Percentiles rank a stretch among this genome's conserved stretches.
phyloP scores from a whole-genome alignment of 2,329 filamentous ascomycete species.

The Fusarium sp. region DNA sequence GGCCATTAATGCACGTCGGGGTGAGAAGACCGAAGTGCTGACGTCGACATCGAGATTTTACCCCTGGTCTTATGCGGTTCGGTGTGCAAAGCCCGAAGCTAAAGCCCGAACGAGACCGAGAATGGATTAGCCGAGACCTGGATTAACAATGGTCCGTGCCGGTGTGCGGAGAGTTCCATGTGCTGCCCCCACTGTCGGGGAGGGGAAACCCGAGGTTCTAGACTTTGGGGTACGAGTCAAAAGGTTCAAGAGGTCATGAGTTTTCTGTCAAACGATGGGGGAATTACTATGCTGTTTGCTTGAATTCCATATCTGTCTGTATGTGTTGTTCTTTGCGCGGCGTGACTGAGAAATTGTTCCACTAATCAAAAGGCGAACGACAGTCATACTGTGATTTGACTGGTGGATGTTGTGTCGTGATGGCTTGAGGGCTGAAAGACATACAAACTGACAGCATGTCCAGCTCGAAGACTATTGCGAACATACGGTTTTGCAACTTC shows the following conservation, averaged over 20 bases:
- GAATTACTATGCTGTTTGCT: slow-evolving; percentile 12
- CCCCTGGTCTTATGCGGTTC: slow-evolving; percentile 22
- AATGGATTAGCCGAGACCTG: neutral
- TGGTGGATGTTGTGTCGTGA: neutral
- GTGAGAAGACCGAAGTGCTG: neutral
- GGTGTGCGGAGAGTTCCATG: slow-evolving; percentile 2
- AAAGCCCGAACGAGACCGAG: neutral
- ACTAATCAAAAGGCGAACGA: slow-evolving; percentile 4
- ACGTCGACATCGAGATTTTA: slow-evolving; percentile 8
- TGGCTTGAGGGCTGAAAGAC: neutral
- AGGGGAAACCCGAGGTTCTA: slow-evolving; percentile 19
- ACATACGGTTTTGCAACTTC: no score
- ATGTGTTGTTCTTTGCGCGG: neutral
- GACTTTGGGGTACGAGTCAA: slow-evolving; percentile 23
- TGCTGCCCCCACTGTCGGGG: slow-evolving; percentile 16
- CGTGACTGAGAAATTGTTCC: slow-evolving; percentile 2
- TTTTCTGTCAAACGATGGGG: slow-evolving; percentile 13
- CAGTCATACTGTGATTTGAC: neutral
- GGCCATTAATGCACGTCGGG: slow-evolving; percentile 15
- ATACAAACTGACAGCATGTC: neutral
- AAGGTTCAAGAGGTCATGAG: slow-evolving; percentile 16
- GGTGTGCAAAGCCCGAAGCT: neutral
- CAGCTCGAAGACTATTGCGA: neutral
- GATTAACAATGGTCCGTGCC: neutral
- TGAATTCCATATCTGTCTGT: slow-evolving; percentile 6